Base-by-base conservation (phyloP, 1,139 yeast genomes). In the Hemisphaericaspora xylofermentans region DNA sequence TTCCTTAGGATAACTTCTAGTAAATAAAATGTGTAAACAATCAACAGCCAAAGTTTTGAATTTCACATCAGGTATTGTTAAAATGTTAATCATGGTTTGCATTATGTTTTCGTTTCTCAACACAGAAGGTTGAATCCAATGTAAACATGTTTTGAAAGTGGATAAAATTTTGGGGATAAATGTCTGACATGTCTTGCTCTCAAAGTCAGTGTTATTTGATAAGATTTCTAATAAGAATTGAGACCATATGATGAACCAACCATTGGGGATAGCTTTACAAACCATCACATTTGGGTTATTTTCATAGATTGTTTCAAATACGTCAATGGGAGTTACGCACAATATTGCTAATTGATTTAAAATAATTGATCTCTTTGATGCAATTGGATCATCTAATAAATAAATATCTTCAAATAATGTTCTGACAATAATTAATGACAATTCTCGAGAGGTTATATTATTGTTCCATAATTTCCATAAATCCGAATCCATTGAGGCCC, bases 371-470 rank as follows among this genome's bases (percentile, higher is more conserved):
- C 98, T 76, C 53, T 82, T 84, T 33, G 93, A 75, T 1, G 96
- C 96, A 13, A 88, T 77, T 16, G 96, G 86, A 56, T 93, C 98
- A 52, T 93, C 98, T 40, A 93, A 72, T 40, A 93, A 68, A 57
- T 89, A 94, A n/a, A 91, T 79, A 58, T 94, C 98, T 64, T 94
- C 99, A 57, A 93, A 93, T 30, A 94, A 66, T 1, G 95, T 88
- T 53, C 96, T 73, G 49, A 88, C 77, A 8, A 93, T 84, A 25
- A 87, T 79, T 25, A 93, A 66, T 2, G 93, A 74, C 38, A 94
- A 67, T 56, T 89, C 96, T 47, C 96, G 74, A 6, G 86, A 71
- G 13, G 79, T 76, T 21, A 74, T 64, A 44, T 77, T 78, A 43
- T 68, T 66, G 42, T 77, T 74, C 98, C 98, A 94, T 53, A 93